Percentiles rank a stretch among this genome's conserved stretches.
These are phyloP conservation scores for Coemansia sp. DNA, from an alignment of 192 early-diverging fungal genomes.

Conservation along the genomic window DNA sequence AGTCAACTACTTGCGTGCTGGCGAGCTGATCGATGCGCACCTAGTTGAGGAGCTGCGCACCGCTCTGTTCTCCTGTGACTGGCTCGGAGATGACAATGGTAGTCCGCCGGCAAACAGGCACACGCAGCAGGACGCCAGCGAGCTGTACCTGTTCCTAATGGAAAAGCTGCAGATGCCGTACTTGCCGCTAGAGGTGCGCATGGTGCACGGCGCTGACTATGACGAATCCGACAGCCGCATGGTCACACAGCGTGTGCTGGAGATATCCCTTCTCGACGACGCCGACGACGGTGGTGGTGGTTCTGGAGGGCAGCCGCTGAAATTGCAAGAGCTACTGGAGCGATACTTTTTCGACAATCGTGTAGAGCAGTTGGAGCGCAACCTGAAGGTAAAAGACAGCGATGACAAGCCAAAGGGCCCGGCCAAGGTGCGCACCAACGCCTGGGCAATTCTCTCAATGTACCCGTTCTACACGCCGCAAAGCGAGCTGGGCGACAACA, in stretches of 20 bases:
- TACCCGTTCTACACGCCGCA: constrained; percentile 71
- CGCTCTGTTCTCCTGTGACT: constrained; percentile 57
- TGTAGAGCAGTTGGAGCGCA: constrained; percentile 45
- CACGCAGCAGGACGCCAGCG: constrained; percentile 69
- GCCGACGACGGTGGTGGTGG: neutral
- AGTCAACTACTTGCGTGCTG: constrained; percentile 65
- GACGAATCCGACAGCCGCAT: constrained; percentile 68
- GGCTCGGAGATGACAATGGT: constrained; percentile 24
- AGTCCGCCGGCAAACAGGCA: constrained; percentile 4
- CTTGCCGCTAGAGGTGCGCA: constrained; percentile 65
- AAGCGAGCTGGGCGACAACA: constrained; percentile 64
- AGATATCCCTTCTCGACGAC: constrained; percentile 53
- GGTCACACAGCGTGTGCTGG: constrained; percentile 66
- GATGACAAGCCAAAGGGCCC: neutral
- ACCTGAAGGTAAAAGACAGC: constrained; percentile 6
- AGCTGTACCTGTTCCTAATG: constrained; percentile 71
- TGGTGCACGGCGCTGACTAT: constrained; percentile 70
- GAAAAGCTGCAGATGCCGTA: constrained; percentile 68
- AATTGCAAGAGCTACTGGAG: constrained; percentile 61
- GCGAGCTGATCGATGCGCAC: constrained; percentile 58
- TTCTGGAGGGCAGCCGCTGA: constrained; percentile 14
- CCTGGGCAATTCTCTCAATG: constrained; percentile 72
- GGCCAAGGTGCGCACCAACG: constrained; percentile 60
- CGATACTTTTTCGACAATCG: constrained; percentile 69
- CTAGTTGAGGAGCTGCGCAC: constrained; percentile 59